Conservation (phyloP, 345 rosid species). For the Gossypium thurberi region DNA sequence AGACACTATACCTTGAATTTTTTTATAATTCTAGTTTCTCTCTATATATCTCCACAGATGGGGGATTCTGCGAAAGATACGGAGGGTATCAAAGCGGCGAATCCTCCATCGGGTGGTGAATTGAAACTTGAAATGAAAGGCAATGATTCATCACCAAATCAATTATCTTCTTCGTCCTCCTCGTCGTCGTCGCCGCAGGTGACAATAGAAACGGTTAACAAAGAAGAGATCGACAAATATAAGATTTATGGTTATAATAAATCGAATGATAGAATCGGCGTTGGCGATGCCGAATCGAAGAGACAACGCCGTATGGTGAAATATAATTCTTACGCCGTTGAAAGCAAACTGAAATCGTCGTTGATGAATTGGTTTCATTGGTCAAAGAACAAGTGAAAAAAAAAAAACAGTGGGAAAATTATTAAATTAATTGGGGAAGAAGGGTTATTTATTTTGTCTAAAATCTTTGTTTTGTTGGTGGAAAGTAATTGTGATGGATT, state of each 20-base stretch:
- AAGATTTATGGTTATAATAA: neutral
- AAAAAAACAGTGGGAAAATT: neutral
- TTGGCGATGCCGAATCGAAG: slow-evolving; percentile 29
- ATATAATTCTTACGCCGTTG: slow-evolving; percentile 34
- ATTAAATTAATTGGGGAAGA: neutral
- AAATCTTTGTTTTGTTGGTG: neutral
- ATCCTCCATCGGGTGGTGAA: neutral
- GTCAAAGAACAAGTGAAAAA: slow-evolving; percentile 37
- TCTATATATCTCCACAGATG: neutral
- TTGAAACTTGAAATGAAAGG: neutral
- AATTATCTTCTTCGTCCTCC: neutral
- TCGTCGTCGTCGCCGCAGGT: neutral
- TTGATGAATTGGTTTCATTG: slow-evolving; percentile 30
- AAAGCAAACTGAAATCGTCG: slow-evolving; percentile 14
- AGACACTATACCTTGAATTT: neutral
- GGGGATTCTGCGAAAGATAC: neutral
- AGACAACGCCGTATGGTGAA: slow-evolving; percentile 33
- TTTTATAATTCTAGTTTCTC: neutral
- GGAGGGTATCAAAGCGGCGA: neutral
- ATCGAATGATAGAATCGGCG: neutral
- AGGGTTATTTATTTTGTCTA: neutral
- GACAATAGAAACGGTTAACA: neutral
- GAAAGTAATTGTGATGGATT: neutral
- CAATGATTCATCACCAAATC: neutral
- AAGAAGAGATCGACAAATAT: neutral